Evolutionary conservation across 176 grass and related monocot genomes (phyloP).

Genomic region (Areca catechu): DNA sequence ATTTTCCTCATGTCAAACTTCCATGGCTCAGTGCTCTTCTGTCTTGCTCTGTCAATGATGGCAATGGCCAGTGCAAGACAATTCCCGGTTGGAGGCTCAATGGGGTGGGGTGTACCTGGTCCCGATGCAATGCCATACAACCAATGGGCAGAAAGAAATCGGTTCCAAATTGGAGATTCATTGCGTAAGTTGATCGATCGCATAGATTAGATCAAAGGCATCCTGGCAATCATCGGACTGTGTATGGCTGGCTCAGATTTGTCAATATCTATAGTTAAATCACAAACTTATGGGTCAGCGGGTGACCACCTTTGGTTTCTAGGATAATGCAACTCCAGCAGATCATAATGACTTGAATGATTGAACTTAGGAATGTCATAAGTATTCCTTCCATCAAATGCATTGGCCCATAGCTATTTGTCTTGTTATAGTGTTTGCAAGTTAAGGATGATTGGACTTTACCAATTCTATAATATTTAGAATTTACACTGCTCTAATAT

Average conservation of each 20-base stretch:
- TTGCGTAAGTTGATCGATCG: slow-evolving; percentile 33
- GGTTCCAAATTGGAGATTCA: slow-evolving; percentile 58
- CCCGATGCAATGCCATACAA: slow-evolving; percentile 31
- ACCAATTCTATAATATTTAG: too few relatives aligned
- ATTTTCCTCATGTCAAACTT: slow-evolving; percentile 25
- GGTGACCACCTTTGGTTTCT: too few relatives aligned
- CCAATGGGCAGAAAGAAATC: slow-evolving; percentile 30
- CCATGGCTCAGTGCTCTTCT: not conserved
- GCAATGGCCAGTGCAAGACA: slow-evolving; percentile 34
- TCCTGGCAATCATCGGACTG: not conserved
- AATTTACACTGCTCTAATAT: too few relatives aligned
- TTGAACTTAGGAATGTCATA: too few relatives aligned
- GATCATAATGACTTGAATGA: too few relatives aligned
- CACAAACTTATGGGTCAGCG: too few relatives aligned
- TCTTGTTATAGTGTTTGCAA: too few relatives aligned
- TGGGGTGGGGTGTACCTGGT: slow-evolving; percentile 43
- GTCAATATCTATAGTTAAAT: not conserved
- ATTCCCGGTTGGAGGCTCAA: slow-evolving; percentile 48
- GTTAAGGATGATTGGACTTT: too few relatives aligned
- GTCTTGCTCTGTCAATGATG: slow-evolving; percentile 5
- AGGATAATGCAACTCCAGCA: too few relatives aligned
- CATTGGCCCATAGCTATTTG: too few relatives aligned
- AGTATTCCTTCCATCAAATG: too few relatives aligned
- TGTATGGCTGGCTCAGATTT: not conserved
- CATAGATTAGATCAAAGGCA: not conserved